phyloP scores from a whole-genome alignment of 371 early-diverging fungal species.

The Dichotomocladium elegans region DNA sequence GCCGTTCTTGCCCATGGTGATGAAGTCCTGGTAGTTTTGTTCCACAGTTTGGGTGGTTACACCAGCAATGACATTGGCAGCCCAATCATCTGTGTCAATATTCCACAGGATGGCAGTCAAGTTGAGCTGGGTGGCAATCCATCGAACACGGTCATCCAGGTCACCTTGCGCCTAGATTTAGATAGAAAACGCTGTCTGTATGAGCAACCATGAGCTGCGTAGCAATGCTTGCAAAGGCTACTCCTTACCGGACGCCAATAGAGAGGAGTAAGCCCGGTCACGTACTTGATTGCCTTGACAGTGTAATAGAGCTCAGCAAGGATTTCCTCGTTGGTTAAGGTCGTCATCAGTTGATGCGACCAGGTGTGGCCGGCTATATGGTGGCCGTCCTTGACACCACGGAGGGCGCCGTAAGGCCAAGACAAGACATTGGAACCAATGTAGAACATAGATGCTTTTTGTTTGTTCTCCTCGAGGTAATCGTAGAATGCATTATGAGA shows the following conservation, averaged over 20 bases:
- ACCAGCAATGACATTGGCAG: conserved; percentile 20
- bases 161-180: conserved; percentile 43
- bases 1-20: conserved; percentile 43
- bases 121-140: conserved; percentile 45
- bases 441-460: conserved; percentile 41
- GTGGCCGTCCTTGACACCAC: conserved; percentile 50
- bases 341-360: conserved; percentile 56
- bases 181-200: background rate
- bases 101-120: conserved; percentile 49
- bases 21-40: conserved; percentile 26
- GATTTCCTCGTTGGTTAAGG: conserved; percentile 48
- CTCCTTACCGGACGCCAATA: conserved; percentile 52
- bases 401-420: conserved; percentile 50
- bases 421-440: conserved; percentile 47
- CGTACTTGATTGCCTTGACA: conserved; percentile 50
- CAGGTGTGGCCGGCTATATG: conserved; percentile 53
- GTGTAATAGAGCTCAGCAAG: conserved; percentile 56
- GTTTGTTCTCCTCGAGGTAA: conserved; percentile 27
- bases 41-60: conserved; percentile 23
- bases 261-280: conserved; percentile 48
- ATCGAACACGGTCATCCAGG: conserved; percentile 51
- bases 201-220: background rate
- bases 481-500: conserved; percentile 52
- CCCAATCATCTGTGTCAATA: conserved; percentile 47
- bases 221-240: background rate